A percentile compares a stretch with the other conserved stretches of the same genome.
phyloP scores from a whole-genome alignment of 2,329 filamentous ascomycete genomes.

The Exophiala mesophila region DNA sequence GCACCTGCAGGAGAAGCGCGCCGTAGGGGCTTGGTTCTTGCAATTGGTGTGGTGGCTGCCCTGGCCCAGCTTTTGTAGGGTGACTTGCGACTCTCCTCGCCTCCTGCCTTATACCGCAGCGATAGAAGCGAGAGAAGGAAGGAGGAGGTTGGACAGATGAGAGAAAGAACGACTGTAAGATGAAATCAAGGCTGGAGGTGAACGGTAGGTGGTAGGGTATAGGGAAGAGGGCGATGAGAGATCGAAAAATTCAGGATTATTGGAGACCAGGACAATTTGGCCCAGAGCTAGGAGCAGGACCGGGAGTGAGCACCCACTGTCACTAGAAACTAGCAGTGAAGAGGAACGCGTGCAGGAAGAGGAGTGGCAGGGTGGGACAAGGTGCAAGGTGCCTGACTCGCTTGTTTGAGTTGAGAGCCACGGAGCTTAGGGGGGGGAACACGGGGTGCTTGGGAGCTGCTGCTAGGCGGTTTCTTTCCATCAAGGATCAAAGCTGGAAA shows the following conservation, averaged over 20 bases:
- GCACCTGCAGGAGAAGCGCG: slow-evolving; percentile 22
- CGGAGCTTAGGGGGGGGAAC: too few species aligned
- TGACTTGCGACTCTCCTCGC: slow-evolving; percentile 3
- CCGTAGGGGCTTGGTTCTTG: slow-evolving; percentile 20
- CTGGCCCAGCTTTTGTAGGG: slow-evolving; percentile 3
- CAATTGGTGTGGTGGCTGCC: slow-evolving; percentile 9
- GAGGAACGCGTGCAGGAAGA: neutral
- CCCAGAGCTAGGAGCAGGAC: neutral
- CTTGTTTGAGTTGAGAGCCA: slow-evolving; percentile 14
- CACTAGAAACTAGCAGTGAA: neutral
- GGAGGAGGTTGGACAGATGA: slow-evolving; percentile 17
- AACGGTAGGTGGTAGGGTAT: slow-evolving; percentile 3
- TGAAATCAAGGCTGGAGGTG: slow-evolving; percentile 16
- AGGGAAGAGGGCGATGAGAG: neutral
- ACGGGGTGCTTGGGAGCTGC: neutral
- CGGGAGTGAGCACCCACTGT: neutral
- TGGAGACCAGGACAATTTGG: neutral
- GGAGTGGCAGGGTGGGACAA: too few species aligned
- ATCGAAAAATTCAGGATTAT: neutral
- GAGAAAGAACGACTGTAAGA: slow-evolving; percentile 24
- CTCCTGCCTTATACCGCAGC: slow-evolving; percentile 20
- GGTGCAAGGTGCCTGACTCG: slow-evolving; percentile 11
- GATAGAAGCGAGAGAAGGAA: slow-evolving; percentile 24
- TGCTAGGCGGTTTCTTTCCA: neutral
- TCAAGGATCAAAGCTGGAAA: neutral